Evolutionary conservation across 495 filamentous ascomycete genomes (phyloP), one percentile per base, ranked within the genome.

Genomic region (Penicillium cosmopolitanum): DNA sequence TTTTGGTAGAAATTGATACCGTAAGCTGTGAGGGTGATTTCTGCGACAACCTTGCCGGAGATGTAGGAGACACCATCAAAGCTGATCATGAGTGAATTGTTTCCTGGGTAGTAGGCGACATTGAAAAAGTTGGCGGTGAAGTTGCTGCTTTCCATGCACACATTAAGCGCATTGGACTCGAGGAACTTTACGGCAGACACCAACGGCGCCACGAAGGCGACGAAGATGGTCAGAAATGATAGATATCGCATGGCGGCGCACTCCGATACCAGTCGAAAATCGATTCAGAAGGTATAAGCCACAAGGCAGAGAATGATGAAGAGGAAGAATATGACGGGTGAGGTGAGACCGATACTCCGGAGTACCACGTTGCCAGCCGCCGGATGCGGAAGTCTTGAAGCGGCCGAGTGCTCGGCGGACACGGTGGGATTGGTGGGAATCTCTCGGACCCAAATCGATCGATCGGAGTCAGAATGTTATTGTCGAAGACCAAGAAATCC

Each of bases 51-150:
- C 75, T 90, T 88, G 56, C 93, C 93, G 56, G 88, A 83, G 58
- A 98, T 92, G 3, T 89, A 85, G 3, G 95, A 96, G 3, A 90
- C 86, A 57, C 91, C 93, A 65, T 89, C 81, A 72, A 98, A 87
- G 66, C 89, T 83, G 67, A 97, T 85, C 48, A 78, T 69, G 40
- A 94, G 80, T 5, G 87, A 85, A 54, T 80, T 82, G 74, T 95
- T 91, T 63, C 85, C 78, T 12, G 92, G 91, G 4, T 88, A 91
- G 74, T 91, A 95, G 55, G 80, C 77, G 71, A 95, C 88, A 55
- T 89, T 87, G 80, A 96, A 95, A 25, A 93, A 80, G 62, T 87
- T 90, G 46, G 92, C 92, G 4, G 89, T 89, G 70, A 95, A 93
- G 63, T 85, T 87, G 7, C 88, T 90, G 67, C 90, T 87, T 38